Conservation (phyloP, 129 eudicot species). For the Ambrosia trifida region DNA sequence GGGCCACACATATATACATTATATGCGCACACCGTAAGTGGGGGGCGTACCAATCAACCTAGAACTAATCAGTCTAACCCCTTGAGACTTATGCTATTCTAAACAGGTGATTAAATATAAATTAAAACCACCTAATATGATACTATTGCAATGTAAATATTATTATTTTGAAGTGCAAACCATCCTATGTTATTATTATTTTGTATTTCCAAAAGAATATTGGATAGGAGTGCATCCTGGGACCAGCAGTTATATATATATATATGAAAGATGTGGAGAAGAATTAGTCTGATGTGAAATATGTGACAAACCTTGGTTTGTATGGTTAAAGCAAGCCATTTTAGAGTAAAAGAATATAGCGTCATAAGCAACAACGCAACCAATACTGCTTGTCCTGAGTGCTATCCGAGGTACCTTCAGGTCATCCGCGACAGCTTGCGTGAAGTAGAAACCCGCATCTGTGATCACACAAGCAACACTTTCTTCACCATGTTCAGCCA, state of each 20-base stretch:
- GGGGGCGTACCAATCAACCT: too few species aligned
- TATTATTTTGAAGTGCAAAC: background rate
- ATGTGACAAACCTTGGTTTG: conserved; percentile 24
- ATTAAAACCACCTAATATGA: background rate
- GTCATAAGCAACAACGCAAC: conserved; percentile 26
- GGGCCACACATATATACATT: too few species aligned
- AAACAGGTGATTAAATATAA: background rate
- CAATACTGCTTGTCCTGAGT: conserved; percentile 39
- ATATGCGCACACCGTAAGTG: too few species aligned
- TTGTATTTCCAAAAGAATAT: too few species aligned
- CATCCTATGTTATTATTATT: too few species aligned
- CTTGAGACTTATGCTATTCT: too few species aligned
- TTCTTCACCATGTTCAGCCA: conserved; percentile 25
- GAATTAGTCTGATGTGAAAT: background rate
- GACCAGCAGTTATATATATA: too few species aligned
- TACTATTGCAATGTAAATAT: background rate
- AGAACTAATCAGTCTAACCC: too few species aligned
- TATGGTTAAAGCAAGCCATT: conserved; percentile 29
- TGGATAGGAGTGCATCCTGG: too few species aligned
- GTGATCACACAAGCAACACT: conserved; percentile 49
- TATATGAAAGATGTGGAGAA: too few species aligned
- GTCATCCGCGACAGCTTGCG: conserved; percentile 40
- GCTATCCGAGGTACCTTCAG: conserved; percentile 45
- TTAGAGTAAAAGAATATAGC: conserved; percentile 25
- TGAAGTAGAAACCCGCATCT: conserved; percentile 45